Conservation (phyloP, 495 filamentous ascomycete species). For the Penicillium lagena region DNA sequence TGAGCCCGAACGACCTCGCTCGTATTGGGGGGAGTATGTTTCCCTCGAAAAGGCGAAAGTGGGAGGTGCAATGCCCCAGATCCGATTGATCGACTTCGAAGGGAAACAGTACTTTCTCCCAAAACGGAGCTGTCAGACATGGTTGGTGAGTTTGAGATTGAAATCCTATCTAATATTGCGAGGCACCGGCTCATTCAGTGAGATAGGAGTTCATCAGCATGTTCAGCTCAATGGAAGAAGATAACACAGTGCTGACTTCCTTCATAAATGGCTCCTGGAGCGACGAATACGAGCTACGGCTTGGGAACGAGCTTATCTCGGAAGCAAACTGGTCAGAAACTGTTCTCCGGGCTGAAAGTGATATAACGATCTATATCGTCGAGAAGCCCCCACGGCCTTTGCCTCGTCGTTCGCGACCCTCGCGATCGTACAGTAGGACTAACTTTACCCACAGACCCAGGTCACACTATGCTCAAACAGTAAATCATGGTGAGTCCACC, state of each 20-base stretch:
- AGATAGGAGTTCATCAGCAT: slow-evolving; percentile 2
- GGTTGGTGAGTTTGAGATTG: not conserved
- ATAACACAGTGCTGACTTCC: not conserved
- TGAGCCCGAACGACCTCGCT: not conserved
- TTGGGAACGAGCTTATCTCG: not conserved
- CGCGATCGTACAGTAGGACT: too few relatives aligned
- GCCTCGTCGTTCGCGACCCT: too few relatives aligned
- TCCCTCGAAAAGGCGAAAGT: not conserved
- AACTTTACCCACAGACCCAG: too few relatives aligned
- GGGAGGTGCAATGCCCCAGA: not conserved
- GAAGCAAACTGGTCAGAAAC: slow-evolving; percentile 1
- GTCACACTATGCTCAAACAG: too few relatives aligned
- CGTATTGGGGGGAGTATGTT: not conserved
- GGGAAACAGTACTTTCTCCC: slow-evolving; percentile 3
- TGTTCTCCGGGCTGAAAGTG: not conserved
- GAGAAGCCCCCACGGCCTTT: too few relatives aligned
- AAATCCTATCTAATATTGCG: not conserved
- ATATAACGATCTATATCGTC: not conserved
- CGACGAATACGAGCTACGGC: slow-evolving; percentile 1
- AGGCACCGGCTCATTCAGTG: not conserved
- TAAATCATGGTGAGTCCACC: too few relatives aligned
- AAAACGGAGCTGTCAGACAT: not conserved
- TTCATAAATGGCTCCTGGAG: slow-evolving; percentile 3
- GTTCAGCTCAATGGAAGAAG: not conserved
- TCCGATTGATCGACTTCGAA: slow-evolving; percentile 2